Base-by-base conservation (phyloP, 2,329 filamentous ascomycete genomes). In the Fusarium musae region DNA sequence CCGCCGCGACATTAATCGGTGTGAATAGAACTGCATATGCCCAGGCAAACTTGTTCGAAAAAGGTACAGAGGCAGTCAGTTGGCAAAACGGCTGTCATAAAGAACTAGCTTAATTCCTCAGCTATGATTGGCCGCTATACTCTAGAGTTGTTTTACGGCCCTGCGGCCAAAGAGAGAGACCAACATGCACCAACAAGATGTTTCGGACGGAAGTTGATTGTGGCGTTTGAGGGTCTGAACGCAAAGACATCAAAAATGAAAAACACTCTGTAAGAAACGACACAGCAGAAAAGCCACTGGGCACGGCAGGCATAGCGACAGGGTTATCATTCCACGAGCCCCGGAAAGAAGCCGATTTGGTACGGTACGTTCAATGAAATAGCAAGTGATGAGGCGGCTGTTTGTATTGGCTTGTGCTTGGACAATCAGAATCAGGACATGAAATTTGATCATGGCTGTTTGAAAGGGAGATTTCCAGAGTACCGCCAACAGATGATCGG, bases 161-260 rank as follows among this genome's bases (percentile, higher is more conserved):
- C 32, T 66, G 46, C 46, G 67, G 64, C 63, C 53, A 46, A 61
- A 61, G 39, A 52, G 47, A 44, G 34, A 39, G 32, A 52, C 49
- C 40, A 59, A 44, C 53, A 62, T 61, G 46, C 61, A 60, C 36
- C 44, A 69, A 59, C 37, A 54, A 37, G 23, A 32, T 49, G 49
- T 57, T 74, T 57, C 61, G 30, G 40, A 40, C 39, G 47, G 56
- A 64, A 63, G 44, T 47, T 64, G 42, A 54, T 62, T 59, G 52
- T 69, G 65, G 59, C 40, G 65, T 65, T 63, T 70, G 56, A 61
- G 44, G 63, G 66, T 66, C 60, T 63, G 70, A 69, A 67, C 44
- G 52, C 57, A 53, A 66, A 59, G 63, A 43, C 36, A 47, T 52
- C 16, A 50, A 43, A 49, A 43, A 56, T 13, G 4, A 6, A 43